Base-by-base conservation (phyloP, 306 rosid species). In the Lathyrus sativus region DNA sequence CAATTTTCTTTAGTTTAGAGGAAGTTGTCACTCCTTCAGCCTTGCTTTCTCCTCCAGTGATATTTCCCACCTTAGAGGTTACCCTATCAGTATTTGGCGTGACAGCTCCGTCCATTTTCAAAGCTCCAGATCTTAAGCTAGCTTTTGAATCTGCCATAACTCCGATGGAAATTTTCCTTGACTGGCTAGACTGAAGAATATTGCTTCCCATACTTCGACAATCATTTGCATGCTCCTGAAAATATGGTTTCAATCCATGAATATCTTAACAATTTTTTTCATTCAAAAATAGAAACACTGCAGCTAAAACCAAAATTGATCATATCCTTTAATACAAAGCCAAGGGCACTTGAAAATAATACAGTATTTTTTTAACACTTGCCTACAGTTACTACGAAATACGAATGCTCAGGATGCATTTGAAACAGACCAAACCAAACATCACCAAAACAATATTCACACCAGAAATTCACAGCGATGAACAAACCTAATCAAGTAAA, bases 121-220 rank as follows among this genome's bases (percentile, higher is more conserved):
- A 17, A 56, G 74, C 54, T 78, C 72, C 86, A 69, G 58, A 57
- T 73, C 70, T 79, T 77, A 70, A 77, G 64, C 77, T 81, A 4
- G 74, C 75, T 68, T 62, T 62, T 31, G 88, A 81, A 46, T 88
- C 93, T 24, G 55, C 92, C 87, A 90, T 58, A 73, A 93, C 69
- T 81, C 99, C 99, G 33, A 88, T 81, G 14, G 99, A 93, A 60
- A 93, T 85, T 85, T 93, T 93, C 82, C 99, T 85, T 37, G 91
- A 81, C 77, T 88, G 96, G 84, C 89, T 85, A 55, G 87, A 84
- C 4, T 83, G 90, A 67, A 68, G 75, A 66, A 77, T 73, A 56
- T 78, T 83, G 85, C 90, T 85, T 61, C 90, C 87, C 42, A 82
- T 82, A 80, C 91, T 88, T 79, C 88, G 76, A 74, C 82, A 62